Evolutionary conservation across 768 basidiomycete genomes (phyloP).

Genomic region (Porpolomopsis calyptriformis): DNA sequence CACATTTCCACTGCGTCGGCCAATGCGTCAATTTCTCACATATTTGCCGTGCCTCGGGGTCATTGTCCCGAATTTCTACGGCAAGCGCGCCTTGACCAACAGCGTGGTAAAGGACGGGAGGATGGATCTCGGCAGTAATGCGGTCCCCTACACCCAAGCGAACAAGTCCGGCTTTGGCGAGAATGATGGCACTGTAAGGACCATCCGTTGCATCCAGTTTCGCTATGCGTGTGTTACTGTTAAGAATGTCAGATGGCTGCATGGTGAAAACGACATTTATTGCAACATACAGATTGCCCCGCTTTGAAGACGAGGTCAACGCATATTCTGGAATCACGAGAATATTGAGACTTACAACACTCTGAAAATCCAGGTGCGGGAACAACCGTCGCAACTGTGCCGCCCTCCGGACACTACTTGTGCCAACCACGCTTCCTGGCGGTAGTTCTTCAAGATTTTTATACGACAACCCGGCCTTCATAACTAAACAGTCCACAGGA

Average conservation of each 20-base stretch:
- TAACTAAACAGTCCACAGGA: conserved; percentile 80
- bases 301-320: conserved; percentile 36
- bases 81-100: conserved; percentile 92
- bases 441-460: conserved; percentile 75
- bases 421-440: conserved; percentile 84
- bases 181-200: conserved; percentile 78
- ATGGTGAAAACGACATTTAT: conserved; percentile 1
- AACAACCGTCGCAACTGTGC: conserved; percentile 79
- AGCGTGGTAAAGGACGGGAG: conserved; percentile 75
- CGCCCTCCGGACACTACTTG: conserved; percentile 85
- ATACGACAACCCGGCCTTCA: conserved; percentile 62
- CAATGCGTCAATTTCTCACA: conserved; percentile 65
- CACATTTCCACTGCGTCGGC: conserved; percentile 64
- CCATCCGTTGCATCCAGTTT: conserved; percentile 82
- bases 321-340: not conserved
- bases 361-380: conserved; percentile 69
- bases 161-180: conserved; percentile 86
- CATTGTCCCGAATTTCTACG: conserved; percentile 70
- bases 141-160: conserved; percentile 69
- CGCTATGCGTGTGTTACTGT: conserved; percentile 76
- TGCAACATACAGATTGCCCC: conserved; percentile 75
- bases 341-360: conserved; percentile 57
- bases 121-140: conserved; percentile 58
- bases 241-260: conserved; percentile 1
- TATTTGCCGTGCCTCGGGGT: conserved; percentile 47